Base-by-base conservation (phyloP, 805 yeast genomes). In the Schwanniomyces yamadae region DNA sequence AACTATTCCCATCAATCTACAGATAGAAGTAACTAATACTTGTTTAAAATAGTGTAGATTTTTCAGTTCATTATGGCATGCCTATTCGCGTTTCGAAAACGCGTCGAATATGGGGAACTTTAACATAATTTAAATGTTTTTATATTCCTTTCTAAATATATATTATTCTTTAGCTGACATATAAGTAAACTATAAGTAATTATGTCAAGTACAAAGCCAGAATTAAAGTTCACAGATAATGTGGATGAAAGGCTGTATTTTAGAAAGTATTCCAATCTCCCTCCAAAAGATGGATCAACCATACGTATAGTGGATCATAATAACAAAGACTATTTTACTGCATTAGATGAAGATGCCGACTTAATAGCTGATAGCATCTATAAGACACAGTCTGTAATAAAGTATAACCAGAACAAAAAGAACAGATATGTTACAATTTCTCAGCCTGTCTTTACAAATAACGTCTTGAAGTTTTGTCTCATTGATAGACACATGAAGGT, bases 331-430 rank as follows among this genome's bases (percentile, higher is more conserved):
- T 89, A 86, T 57, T 93, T 82, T 60, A 79, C 85, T 3, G 81
- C 78, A 1, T 69, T 88, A 14, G 77, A 73, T 30, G 77, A 75
- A 3, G 96, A 91, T 57, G 96, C 98, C 4, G 70, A 72, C 28
- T 71, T 79, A 38, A 84, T 88, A 19, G 96, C 97, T 3, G 95
- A 89, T 44, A 67, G 73, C 37, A 80, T 93, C 22, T 91, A 87
- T 63, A 84, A 83, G 46, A 88, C 98, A 0, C 78, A 76, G 27
- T 79, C 95, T 16, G 95, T 89, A 7, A 55, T 91, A 39, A 91
- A 91, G 53, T 65, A 74, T 33, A 63, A 73, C 11, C 71, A 73
- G 38, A 66, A 69, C 30, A 48, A 58, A 13, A 53, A 55, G 25
- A 54, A 59, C 37, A 71, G 76, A 21, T 84, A 84, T 45, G 84